Evolutionary conservation across 345 rosid genomes (phyloP).

Genomic region (Gossypium herbaceum): DNA sequence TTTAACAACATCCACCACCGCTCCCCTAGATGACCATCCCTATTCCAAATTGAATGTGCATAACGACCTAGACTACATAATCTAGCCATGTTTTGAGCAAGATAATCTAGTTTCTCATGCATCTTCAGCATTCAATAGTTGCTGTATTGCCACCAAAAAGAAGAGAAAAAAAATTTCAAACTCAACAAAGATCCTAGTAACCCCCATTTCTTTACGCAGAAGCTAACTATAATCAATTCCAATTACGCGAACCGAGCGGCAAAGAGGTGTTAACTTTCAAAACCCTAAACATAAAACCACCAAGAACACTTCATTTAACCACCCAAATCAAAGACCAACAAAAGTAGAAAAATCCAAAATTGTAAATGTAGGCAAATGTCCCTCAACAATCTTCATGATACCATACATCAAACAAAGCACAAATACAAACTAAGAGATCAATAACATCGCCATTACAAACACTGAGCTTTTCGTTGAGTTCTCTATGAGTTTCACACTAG

Average conservation of each 20-base stretch:
- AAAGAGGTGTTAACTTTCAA: too few relatives aligned
- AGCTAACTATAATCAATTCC: neutral
- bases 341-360: neutral
- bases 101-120: too few relatives aligned
- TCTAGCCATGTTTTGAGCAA: too few relatives aligned
- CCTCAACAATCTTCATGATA: slow-evolving; percentile 8
- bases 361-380: slow-evolving; percentile 5
- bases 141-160: too few relatives aligned
- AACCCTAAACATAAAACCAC: neutral
- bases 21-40: too few relatives aligned
- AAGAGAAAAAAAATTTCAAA: too few relatives aligned
- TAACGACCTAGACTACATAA: too few relatives aligned
- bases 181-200: neutral
- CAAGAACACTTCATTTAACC: neutral
- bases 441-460: slow-evolving; percentile 11
- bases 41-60: too few relatives aligned
- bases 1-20: too few relatives aligned
- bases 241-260: neutral
- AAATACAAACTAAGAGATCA: slow-evolving; percentile 14
- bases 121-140: too few relatives aligned
- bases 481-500: neutral
- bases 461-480: slow-evolving; percentile 4
- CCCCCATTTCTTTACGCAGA: neutral
- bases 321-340: neutral
- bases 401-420: slow-evolving; percentile 11